These are phyloP conservation scores for Maudiozyma serrabonitensis DNA, from an alignment of 805 yeast genomes.

Conservation along the genomic window DNA sequence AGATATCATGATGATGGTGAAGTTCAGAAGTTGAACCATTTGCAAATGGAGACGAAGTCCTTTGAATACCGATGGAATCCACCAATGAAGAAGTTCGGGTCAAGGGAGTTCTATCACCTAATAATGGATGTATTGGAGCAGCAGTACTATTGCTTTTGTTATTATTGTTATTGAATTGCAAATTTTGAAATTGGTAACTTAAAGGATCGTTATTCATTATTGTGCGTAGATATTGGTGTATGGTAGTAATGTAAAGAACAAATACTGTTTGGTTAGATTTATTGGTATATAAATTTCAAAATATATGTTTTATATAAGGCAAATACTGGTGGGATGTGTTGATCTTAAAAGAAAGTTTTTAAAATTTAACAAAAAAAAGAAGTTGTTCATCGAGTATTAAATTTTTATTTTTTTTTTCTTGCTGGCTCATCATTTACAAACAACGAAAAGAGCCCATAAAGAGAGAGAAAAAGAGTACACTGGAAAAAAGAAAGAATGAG, in stretches of 20 bases:
- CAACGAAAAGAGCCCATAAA: no score
- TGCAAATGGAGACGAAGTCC: constrained; percentile 15
- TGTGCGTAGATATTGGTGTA: not conserved
- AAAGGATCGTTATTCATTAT: constrained; percentile 10
- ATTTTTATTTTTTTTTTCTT: no score
- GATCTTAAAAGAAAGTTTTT: no score
- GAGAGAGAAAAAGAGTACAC: no score
- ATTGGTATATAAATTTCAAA: no score
- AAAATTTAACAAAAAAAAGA: no score
- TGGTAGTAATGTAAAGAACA: not conserved
- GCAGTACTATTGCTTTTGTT: not conserved
- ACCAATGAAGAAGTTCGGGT: constrained; percentile 17
- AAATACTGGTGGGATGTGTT: no score
- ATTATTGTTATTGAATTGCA: not conserved
- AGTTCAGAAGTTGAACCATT: constrained; percentile 2
- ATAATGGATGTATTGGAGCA: not conserved
- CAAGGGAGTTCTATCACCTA: constrained; percentile 1
- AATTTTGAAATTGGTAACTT: constrained; percentile 4
- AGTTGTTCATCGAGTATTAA: no score
- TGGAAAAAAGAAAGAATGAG: no score
- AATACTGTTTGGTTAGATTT: no score
- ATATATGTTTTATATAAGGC: no score
- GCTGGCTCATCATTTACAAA: no score
- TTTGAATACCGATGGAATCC: constrained; percentile 21
- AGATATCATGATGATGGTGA: not conserved